Evolutionary conservation across 495 filamentous ascomycete genomes (phyloP), one percentile per base, ranked within the genome.

Genomic region (Tuber melanosporum): DNA sequence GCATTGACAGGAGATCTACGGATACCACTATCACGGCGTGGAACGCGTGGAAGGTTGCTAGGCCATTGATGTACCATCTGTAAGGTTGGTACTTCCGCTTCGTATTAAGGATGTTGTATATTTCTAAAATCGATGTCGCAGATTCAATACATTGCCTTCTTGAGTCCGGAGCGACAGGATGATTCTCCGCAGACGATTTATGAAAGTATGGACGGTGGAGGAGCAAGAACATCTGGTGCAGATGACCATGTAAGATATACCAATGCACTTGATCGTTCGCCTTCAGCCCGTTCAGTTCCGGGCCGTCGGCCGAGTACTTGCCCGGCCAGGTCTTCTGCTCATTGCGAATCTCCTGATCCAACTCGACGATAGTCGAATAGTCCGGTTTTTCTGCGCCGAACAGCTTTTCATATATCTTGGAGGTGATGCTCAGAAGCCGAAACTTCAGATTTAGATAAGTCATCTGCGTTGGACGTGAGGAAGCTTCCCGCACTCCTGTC

Each of bases 201-300:
- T 84, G 86, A 0, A 87, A 82, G 22, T 49, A 80, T 9, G 86
- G 86, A 5, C 86, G 86, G 43, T 85, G 82, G 19, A 87, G 84
- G 19, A 87, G 85, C 9, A 87, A 83, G 71, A 85, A 80, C 1
- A 87, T 79, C 71, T 87, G 86, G 70, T 87, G 85, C 72, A 86
- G 84, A 73, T 86, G 84, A 72, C 85, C 83, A 82, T 86, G 85
- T 19, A 87, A 32, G 49, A 87, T 87, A 73, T 86, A 85, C 47
- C 85, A 78, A 73, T 87, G 75, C 14, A 83, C 77, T 0, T 85
- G 83, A 14, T 66, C 57, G 57, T 66, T 66, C 12, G 57, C 57
- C 26, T 66, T 26, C 57, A 66, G 26, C n/a, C 32, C 57, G 57
- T 66, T 66, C 26, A 32, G 4, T 10, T 46, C 66, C 26, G 39